Evolutionary conservation across 345 rosid genomes (phyloP).

Genomic region (Nasturtium officinale): DNA sequence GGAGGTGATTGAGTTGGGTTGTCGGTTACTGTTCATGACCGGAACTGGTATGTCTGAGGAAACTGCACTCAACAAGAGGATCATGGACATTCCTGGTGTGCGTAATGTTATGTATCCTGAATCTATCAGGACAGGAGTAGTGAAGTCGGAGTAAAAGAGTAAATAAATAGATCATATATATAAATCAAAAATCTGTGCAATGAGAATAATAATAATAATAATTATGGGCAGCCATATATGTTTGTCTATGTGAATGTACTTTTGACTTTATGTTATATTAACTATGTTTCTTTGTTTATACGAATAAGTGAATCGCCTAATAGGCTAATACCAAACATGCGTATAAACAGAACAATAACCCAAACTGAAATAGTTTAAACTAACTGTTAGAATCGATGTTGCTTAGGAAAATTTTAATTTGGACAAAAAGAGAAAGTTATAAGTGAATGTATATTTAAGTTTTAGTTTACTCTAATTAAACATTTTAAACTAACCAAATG

Average conservation of each 20-base stretch:
- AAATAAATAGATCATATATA: background rate
- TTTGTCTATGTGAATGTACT: conserved; percentile 2
- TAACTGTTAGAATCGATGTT: too few species aligned
- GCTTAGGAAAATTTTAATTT: too few species aligned
- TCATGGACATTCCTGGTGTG: conserved; percentile 49
- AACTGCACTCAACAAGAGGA: conserved; percentile 43
- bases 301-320: background rate
- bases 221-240: background rate
- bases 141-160: conserved; percentile 39
- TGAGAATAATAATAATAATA: background rate
- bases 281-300: background rate
- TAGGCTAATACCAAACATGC: background rate
- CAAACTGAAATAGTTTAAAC: background rate
- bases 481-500: too few species aligned
- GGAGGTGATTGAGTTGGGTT: conserved; percentile 52
- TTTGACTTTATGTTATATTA: conserved; percentile 4
- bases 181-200: background rate
- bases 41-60: conserved; percentile 23
- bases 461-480: too few species aligned
- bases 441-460: too few species aligned
- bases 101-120: conserved; percentile 46
- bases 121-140: conserved; percentile 36
- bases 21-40: conserved; percentile 26
- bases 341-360: background rate
- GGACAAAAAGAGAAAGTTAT: too few species aligned